A percentile compares a stretch with the other conserved stretches of the same genome.
phyloP scores from a whole-genome alignment of 768 basidiomycete species.

The Kwoniella newhampshirensis region DNA sequence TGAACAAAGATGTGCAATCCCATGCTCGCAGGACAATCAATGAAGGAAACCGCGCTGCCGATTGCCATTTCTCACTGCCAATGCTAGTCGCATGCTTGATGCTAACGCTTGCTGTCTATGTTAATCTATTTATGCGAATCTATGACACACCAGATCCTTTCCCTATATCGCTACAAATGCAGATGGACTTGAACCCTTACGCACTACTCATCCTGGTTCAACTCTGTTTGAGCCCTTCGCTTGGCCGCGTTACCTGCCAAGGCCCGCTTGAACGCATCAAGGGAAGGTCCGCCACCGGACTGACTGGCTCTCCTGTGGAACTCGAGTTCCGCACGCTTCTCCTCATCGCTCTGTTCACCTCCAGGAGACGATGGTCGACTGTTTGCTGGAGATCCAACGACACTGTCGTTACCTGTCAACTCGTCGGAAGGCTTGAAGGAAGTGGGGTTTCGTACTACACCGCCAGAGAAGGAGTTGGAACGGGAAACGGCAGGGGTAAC shows the following conservation, averaged over 20 bases:
- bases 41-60: too few species aligned
- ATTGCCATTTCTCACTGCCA: too few species aligned
- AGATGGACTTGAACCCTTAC: neutral
- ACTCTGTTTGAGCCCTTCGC: slow-evolving; percentile 30
- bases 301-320: slow-evolving; percentile 15
- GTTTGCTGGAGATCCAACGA: slow-evolving; percentile 45
- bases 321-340: slow-evolving; percentile 23
- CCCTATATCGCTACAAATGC: too few species aligned
- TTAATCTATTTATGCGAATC: slow-evolving; percentile 1
- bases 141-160: too few species aligned
- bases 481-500: slow-evolving; percentile 51
- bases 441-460: slow-evolving; percentile 3
- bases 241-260: slow-evolving; percentile 47
- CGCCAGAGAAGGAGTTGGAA: slow-evolving; percentile 44
- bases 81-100: neutral
- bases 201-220: slow-evolving; percentile 16
- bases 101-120: neutral
- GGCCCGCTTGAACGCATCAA: slow-evolving; percentile 51
- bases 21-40: too few species aligned
- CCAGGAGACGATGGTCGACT: slow-evolving; percentile 35
- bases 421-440: slow-evolving; percentile 47
- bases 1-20: too few species aligned
- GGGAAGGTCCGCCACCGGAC: slow-evolving; percentile 29
- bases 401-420: slow-evolving; percentile 51
- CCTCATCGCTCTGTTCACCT: slow-evolving; percentile 8